Evolutionary conservation across 306 rosid species (phyloP), one percentile per base, ranked within the genome.

Genomic region (Coriaria nepalensis): DNA sequence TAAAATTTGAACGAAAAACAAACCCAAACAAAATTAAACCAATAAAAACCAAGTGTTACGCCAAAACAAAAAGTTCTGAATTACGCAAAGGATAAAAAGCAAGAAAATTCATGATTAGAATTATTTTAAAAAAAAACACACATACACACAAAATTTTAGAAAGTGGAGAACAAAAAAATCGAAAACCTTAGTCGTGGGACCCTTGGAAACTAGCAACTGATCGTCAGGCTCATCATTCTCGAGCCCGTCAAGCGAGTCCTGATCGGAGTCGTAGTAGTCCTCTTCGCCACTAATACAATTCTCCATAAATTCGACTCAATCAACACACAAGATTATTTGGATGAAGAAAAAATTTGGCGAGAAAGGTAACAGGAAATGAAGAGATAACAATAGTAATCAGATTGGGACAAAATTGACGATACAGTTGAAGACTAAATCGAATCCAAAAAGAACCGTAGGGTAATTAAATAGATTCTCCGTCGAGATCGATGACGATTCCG

Each of bases 101-200:
- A 3, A 12, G 14, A 45, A 8, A 13, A n/a, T 11, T 45, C 20
- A 8, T 5, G 12, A 8, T 12, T 5, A 8, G 8, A 11, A 7
- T 4, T 0, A 45, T 11, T 13, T 11, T 11, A 45, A 45, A 0
- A 35, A 15, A 8, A 43, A 34, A 13, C 45, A 52, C 46, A 38
- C n/a, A n/a, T n/a, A n/a, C n/a, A n/a, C n/a, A n/a, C n/a, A n/a
- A n/a, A 57, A 32, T 14, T 11, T 34, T 29, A 47, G 37, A 5
- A 2, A 40, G 10, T 7, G 33, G 58, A 58, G 8, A 40, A 13
- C n/a, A n/a, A n/a, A 10, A 50, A 67, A 61, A 52, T 38, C 29
- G 37, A 57, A 59, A 58, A 90, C 98, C 98, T 79, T 77, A 35
- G 77, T 67, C 8, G 85, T 44, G 66, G 94, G 58, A 52, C 68